phyloP scores from a whole-genome alignment of 352 stramenopile species.

The Phytophthora parvispora region DNA sequence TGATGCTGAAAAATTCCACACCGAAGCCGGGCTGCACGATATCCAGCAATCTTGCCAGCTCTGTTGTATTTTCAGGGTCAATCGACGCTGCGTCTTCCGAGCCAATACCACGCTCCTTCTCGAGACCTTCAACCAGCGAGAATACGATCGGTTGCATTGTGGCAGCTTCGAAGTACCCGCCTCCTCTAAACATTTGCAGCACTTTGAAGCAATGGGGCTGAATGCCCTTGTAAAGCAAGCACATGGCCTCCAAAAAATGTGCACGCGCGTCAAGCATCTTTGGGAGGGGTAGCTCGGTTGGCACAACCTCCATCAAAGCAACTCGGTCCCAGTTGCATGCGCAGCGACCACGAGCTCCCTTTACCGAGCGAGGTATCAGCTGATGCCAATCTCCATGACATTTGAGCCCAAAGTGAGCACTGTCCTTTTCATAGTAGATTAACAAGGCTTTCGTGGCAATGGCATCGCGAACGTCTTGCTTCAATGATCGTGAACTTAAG shows the following conservation, averaged over 20 bases:
- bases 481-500: background rate
- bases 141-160: slow-evolving; percentile 11
- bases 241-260: slow-evolving; percentile 10
- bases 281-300: slow-evolving; percentile 1
- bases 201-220: slow-evolving; percentile 4
- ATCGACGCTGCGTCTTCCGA: background rate
- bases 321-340: background rate
- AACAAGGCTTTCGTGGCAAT: slow-evolving; percentile 7
- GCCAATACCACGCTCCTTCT: background rate
- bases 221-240: slow-evolving; percentile 10
- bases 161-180: background rate
- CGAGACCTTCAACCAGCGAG: slow-evolving; percentile 6
- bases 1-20: slow-evolving; percentile 4
- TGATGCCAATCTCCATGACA: slow-evolving; percentile 13
- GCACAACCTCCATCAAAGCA: background rate
- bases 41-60: slow-evolving; percentile 7
- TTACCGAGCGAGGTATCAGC: background rate
- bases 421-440: background rate
- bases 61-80: slow-evolving; percentile 3
- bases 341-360: background rate
- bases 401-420: slow-evolving; percentile 11
- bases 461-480: background rate
- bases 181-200: background rate
- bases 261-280: slow-evolving; percentile 4
- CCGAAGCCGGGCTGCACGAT: slow-evolving; percentile 4